Evolutionary conservation across 352 stramenopile genomes (phyloP), one percentile per base, ranked within the genome.

Genomic region (Halophytophthora batemanensis): DNA sequence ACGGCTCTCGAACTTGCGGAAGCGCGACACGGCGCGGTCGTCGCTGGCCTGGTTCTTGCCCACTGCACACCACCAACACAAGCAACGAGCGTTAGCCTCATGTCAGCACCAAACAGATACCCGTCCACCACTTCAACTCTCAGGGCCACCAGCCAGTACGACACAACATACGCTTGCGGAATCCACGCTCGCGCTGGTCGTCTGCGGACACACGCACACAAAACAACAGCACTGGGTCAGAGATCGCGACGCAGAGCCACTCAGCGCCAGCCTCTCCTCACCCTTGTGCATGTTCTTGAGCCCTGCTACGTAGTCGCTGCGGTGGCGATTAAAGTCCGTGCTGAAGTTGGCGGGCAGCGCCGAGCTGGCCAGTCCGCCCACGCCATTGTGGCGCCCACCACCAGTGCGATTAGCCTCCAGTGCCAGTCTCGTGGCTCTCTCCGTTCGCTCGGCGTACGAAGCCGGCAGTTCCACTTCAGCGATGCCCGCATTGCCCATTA

Each of bases 401-500:
- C 33, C 28, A 3, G 31, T 15, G 11, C 53, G 50, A 46, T 45
- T 66, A 18, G 38, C 34, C 17, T 66, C 65, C 8, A 93, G 56
- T 18, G 78, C 82, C 10, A 43, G 60, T 35, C 61, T 61, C 19
- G 78, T 91, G 17, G 77, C 77, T 6, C 54, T 48, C n/a, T 76
- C 53, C 1, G 68, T 88, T 41, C 68, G 68, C 25, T 86, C 72
- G 17, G 67, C 61, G 61, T 75, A 88, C 36, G 65, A 54, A 1
- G 61, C 45, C 6, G 80, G 80, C 33, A 93, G 59, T 44, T 91
- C 82, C 6, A 93, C 78, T 45, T 93, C 82, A 23, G 82, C 78
- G 58, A 93, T 91, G 6, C 82, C 80, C 7, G 81, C 77, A 57
- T 77, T 89, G 48, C 77, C 87, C 54, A 90, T 77, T 14, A 93